Base-by-base conservation (phyloP, 75 land plant genomes). In the Azolla pinnata region DNA sequence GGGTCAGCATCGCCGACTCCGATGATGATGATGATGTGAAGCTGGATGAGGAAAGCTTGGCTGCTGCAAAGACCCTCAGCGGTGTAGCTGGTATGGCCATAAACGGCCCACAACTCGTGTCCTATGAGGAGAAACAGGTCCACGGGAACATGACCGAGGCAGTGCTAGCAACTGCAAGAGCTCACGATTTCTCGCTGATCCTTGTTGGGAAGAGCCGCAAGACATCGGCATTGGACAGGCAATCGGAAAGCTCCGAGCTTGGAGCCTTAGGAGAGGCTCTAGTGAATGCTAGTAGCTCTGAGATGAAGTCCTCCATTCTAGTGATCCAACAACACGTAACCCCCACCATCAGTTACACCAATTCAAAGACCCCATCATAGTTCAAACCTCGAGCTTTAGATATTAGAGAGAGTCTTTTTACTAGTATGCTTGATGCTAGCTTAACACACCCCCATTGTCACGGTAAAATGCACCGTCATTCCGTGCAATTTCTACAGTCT, bases 11-110 rank as follows among this genome's bases (percentile, higher is more conserved):
- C 7, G 8, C 17, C 27, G 51, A 28, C 0, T 17, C 2, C 21
- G 33, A 32, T 20, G 23, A 7, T 50, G 62, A 44, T 51, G 52
- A 57, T 12, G 80, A 77, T 56, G 74, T 66, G 68, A 71, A 61
- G 57, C 54, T 84, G 9, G 83, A 84, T 33, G 79, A 69, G 10
- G 73, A 74, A 2, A 8, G 62, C 10, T 40, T 84, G 26, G 70
- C 77, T 0, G n/a, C 17, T n/a, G 9, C 18, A 18, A 33, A 58
- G 60, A n/a, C 31, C 46, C 14, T 3, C 49, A 46, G n/a, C n/a
- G n/a, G n/a, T 19, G 53, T n/a, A n/a, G n/a, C n/a, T n/a, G n/a
- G n/a, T n/a, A n/a, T n/a, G n/a, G n/a, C n/a, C 53, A 18, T n/a
- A 32, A 33, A 17, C 38, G n/a, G 17, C 57, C 17, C 29, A 23